Evolutionary conservation across 2,329 filamentous ascomycete genomes (phyloP).

Genomic region (Clarireedia monteithiana): DNA sequence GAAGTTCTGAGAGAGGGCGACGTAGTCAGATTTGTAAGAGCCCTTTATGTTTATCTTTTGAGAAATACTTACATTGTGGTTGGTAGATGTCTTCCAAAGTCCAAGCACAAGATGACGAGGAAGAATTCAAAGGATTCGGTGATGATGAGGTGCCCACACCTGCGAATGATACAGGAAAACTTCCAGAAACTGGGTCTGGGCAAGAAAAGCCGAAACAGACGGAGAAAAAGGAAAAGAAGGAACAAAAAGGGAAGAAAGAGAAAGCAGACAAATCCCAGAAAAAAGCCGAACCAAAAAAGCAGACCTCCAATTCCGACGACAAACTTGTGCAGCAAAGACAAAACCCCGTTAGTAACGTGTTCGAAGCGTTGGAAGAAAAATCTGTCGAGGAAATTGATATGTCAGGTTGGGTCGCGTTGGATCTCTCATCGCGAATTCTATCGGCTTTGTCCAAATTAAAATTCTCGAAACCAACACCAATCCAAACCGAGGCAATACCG

Average conservation of each 20-base stretch:
- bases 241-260: constrained; percentile 13
- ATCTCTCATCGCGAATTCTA: constrained; percentile 64
- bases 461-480: constrained; percentile 73
- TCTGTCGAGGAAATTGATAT: constrained; percentile 60
- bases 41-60: constrained; percentile 3
- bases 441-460: constrained; percentile 70
- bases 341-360: constrained; percentile 23
- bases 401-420: constrained; percentile 69
- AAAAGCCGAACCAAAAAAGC: constrained; percentile 24
- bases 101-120: constrained; percentile 35
- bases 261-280: constrained; percentile 18
- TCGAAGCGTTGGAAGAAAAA: constrained; percentile 41
- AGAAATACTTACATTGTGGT: constrained; percentile 9
- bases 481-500: constrained; percentile 75
- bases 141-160: constrained; percentile 28
- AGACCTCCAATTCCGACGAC: constrained; percentile 20
- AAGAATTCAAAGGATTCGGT: constrained; percentile 48
- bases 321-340: constrained; percentile 17
- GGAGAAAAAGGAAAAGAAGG: constrained; percentile 10
- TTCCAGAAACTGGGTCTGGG: too few relatives aligned
- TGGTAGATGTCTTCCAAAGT: constrained; percentile 22
- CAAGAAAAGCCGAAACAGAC: neutral
- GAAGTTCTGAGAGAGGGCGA: constrained; percentile 66
- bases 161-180: constrained; percentile 11
- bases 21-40: constrained; percentile 47